Base-by-base conservation (phyloP, 805 yeast species). In the Alloascoidea africana region DNA sequence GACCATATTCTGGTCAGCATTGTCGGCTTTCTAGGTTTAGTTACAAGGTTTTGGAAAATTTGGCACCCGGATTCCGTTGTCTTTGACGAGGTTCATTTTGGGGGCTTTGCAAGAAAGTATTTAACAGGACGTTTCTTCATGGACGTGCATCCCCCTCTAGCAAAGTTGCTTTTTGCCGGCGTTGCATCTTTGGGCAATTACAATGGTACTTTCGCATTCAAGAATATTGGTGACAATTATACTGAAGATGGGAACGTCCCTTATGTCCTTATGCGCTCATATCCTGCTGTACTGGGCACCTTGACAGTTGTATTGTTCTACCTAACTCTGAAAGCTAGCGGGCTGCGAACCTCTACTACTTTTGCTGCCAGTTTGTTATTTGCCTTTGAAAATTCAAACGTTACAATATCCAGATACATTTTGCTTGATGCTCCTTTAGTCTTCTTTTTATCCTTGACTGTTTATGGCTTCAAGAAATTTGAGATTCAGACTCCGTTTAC, bases 51-150 rank as follows among this genome's bases (percentile, higher is more conserved):
- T 55, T 67, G 68, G 45, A 64, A 62, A 41, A 66, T 82, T 39
- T 65, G 75, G 54, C 63, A 59, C 36, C 93, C 93, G 2, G 64
- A 66, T 42, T 78, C 77, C 53, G 93, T 82, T 41, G 91, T 82
- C 2, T 82, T 82, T 48, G 94, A 82, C 58, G 93, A 82, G 53
- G 91, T 80, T 15, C 93, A 82, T 55, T 82, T 82, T 50, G 94
- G 94, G 27, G 81, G 81, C 50, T 81, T 81, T 55, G 89, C 89
- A 23, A 23, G 30, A 23, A 58, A 63, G 27, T 73, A 74, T 53
- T 63, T 64, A 44, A 60, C 60, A 37, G 82, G 83, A 16, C 62
- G 66, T 32, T 77, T 72, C 52, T 78, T 76, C 54, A 60, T 78
- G 46, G 86, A 77, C 47, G 76, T 76, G 17, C 79, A 78, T 44